Conservation (phyloP, 73 alveolate genomes). For the Tetrahymena thermophila region DNA sequence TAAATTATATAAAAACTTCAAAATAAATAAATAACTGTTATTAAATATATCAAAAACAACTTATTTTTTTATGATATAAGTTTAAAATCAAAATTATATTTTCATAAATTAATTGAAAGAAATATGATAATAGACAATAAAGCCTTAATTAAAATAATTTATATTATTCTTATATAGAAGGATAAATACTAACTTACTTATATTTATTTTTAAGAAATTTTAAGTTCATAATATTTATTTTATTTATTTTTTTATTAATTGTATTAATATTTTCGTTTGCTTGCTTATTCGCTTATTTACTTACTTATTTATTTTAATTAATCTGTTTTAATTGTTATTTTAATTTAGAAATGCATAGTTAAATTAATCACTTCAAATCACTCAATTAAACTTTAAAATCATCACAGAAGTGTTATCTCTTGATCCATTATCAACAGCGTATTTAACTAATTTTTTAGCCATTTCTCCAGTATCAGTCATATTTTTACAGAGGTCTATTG, state of each 20-base stretch:
- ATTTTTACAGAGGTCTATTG: slow-evolving; percentile 30
- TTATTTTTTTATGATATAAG: too few species aligned
- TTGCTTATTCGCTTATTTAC: too few species aligned
- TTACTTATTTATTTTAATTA: background rate
- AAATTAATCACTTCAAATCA: background rate
- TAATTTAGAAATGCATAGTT: background rate
- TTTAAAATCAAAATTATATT: too few species aligned
- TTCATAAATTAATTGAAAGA: background rate
- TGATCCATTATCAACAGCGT: slow-evolving; percentile 72
- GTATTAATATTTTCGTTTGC: background rate
- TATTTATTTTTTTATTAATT: too few species aligned
- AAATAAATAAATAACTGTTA: too few species aligned
- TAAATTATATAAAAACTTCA: too few species aligned
- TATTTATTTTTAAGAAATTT: too few species aligned
- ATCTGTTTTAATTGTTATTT: background rate
- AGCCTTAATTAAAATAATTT: too few species aligned
- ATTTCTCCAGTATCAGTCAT: slow-evolving; percentile 44
- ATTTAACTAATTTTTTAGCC: slow-evolving; percentile 58
- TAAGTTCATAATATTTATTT: background rate
- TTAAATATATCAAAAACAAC: too few species aligned
- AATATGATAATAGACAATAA: too few species aligned
- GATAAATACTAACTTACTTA: background rate
- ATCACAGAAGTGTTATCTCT: slow-evolving; percentile 64
- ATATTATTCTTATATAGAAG: background rate
- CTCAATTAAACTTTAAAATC: slow-evolving; percentile 1